Base-by-base conservation (phyloP, 1,139 yeast genomes). In the Pneumocystis canis region DNA sequence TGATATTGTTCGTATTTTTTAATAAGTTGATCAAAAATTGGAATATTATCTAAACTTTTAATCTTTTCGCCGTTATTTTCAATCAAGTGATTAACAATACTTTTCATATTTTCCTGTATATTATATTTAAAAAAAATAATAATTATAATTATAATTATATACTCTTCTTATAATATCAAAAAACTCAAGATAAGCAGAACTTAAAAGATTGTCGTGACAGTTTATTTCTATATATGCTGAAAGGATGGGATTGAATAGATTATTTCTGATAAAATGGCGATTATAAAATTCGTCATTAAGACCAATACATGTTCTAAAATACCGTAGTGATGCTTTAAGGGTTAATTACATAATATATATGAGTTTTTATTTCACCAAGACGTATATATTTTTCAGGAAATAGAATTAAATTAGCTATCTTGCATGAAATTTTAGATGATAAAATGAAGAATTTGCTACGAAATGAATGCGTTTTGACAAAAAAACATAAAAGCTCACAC, bases 171-270 rank as follows among this genome's bases (percentile, higher is more conserved):
- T 28, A 56, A 3, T 5, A 56, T 83, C 85, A 62, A 89, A 75
- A 57, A 90, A 76, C 69, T 87, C 92, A 62, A 89, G 76, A 67
- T 94, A 81, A 2, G 94, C 80, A 0, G 96, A 88, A 70, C 83
- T 87, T 1, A 87, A 80, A 65, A 90, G 75, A 70, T 84, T 86
- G 70, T 85, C 83, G 59, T 75, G 74, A 54, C 78, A 74, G 28
- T 80, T 77, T 25, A 82, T 80, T n/a, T 76, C 78, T 28, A 75
- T 74, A 65, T 87, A 77, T 63, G 83, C 75, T 0, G 72, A 72
- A 66, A 87, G 79, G 54, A 84, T 77, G 57, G 79, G 76, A 11
- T 75, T 77, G 63, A 85, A 76, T 2, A 86, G 73, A 63, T 82
- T 78, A 63, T 81, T 75, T n/a, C 80, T 75, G 30, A 86, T 77